Percentiles rank a stretch among this genome's conserved stretches.
Conservation (phyloP, 768 basidiomycete genomes). For the Pleurotus citrinopileatus region DNA sequence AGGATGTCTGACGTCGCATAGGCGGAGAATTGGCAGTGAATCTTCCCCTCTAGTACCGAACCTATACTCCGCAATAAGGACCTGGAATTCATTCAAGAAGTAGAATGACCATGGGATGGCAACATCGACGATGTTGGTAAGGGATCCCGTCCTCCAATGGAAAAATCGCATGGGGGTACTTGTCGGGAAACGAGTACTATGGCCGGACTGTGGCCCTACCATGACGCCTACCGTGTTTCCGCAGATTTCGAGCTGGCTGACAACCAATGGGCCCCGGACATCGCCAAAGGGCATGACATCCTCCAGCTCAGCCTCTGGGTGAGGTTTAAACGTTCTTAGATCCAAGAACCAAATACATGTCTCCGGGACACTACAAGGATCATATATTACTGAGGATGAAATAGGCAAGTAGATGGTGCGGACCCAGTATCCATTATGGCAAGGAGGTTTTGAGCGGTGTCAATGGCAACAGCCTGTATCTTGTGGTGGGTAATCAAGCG, state of each 20-base stretch:
- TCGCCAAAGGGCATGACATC: slow-evolving; percentile 10
- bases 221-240: slow-evolving; percentile 5
- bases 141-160: slow-evolving; percentile 2
- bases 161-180: slow-evolving; percentile 6
- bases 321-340: not conserved
- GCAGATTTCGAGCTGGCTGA: slow-evolving; percentile 6
- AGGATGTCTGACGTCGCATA: not conserved
- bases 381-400: not conserved
- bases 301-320: slow-evolving; percentile 5
- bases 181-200: slow-evolving; percentile 3
- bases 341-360: slow-evolving; percentile 7
- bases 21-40: slow-evolving; percentile 2
- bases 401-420: not conserved
- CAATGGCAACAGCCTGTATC: slow-evolving; percentile 7
- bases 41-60: slow-evolving; percentile 1
- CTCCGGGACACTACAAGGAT: not conserved
- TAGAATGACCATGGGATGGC: slow-evolving; percentile 4
- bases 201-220: not conserved
- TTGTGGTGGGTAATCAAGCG: not conserved
- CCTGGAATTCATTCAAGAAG: slow-evolving; percentile 5
- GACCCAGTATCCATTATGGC: slow-evolving; percentile 3
- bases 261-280: not conserved
- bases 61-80: slow-evolving; percentile 5
- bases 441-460: slow-evolving; percentile 3
- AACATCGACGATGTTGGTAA: slow-evolving; percentile 5